Evolutionary conservation across 352 stramenopile species (phyloP).

Genomic region (Phytophthora foliorum): DNA sequence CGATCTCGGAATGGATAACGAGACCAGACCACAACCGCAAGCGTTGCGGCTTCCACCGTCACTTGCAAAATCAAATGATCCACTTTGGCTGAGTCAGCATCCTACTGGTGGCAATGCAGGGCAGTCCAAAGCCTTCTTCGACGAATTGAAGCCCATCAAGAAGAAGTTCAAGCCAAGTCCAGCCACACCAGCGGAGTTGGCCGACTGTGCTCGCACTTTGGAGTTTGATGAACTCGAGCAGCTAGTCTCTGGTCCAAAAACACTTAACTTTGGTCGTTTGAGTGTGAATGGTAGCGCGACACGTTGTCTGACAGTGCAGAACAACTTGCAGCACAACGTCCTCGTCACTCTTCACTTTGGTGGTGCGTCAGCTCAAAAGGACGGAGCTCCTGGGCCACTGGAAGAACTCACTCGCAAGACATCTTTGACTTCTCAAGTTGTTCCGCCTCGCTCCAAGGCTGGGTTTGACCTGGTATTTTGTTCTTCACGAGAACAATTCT

Average conservation of each 20-base stretch:
- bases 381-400: slow-evolving; percentile 37
- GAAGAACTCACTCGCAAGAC: slow-evolving; percentile 75
- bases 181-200: slow-evolving; percentile 91
- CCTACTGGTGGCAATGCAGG: slow-evolving; percentile 21
- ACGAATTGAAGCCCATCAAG: slow-evolving; percentile 92
- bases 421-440: slow-evolving; percentile 77
- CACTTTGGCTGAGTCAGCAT: slow-evolving; percentile 69
- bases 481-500: slow-evolving; percentile 83
- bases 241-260: slow-evolving; percentile 76
- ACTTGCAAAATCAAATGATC: slow-evolving; percentile 50
- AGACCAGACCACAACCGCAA: slow-evolving; percentile 60
- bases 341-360: slow-evolving; percentile 66
- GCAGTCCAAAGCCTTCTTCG: slow-evolving; percentile 61
- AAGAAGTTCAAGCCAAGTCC: slow-evolving; percentile 93
- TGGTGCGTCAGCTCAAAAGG: slow-evolving; percentile 10
- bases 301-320: slow-evolving; percentile 91
- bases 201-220: slow-evolving; percentile 81
- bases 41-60: slow-evolving; percentile 55
- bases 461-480: slow-evolving; percentile 94
- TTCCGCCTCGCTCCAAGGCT: slow-evolving; percentile 78
- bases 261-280: slow-evolving; percentile 93
- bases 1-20: slow-evolving; percentile 66
- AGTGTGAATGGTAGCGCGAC: slow-evolving; percentile 85
- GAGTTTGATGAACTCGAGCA: slow-evolving; percentile 83
- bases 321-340: slow-evolving; percentile 88